phyloP scores from a whole-genome alignment of 176 grass and related monocot genomes.

The Zea luxurians region DNA sequence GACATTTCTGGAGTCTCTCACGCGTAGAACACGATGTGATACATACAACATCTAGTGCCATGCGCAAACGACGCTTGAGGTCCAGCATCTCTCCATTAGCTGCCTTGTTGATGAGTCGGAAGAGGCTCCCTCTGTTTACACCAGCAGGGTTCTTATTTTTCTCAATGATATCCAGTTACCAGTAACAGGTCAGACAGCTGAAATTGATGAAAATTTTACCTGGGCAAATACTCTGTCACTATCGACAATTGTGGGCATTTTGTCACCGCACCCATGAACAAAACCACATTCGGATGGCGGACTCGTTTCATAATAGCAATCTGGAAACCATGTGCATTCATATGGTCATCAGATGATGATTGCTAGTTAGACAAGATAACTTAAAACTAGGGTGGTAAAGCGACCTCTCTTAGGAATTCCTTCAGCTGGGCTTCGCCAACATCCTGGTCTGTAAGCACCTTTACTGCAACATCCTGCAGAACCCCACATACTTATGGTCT shows the following conservation, averaged over 20 bases:
- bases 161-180: background rate
- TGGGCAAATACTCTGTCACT: conserved; percentile 90
- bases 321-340: conserved; percentile 30
- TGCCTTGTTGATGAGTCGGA: conserved; percentile 73
- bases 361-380: background rate
- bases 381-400: background rate
- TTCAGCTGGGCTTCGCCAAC: conserved; percentile 64
- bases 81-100: conserved; percentile 75
- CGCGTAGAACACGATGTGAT: background rate
- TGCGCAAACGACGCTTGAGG: conserved; percentile 68
- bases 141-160: background rate
- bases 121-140: conserved; percentile 85
- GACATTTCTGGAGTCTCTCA: background rate
- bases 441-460: conserved; percentile 81
- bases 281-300: conserved; percentile 83
- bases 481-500: conserved; percentile 25
- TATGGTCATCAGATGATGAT: background rate
- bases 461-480: conserved; percentile 92
- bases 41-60: conserved; percentile 88
- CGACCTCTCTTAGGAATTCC: conserved; percentile 92
- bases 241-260: conserved; percentile 82
- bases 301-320: conserved; percentile 95
- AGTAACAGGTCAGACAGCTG: background rate
- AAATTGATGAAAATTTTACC: conserved; percentile 38
- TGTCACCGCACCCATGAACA: conserved; percentile 94